Conservation (phyloP, 1,139 yeast genomes). For the Lodderomyces parapsilosis region DNA sequence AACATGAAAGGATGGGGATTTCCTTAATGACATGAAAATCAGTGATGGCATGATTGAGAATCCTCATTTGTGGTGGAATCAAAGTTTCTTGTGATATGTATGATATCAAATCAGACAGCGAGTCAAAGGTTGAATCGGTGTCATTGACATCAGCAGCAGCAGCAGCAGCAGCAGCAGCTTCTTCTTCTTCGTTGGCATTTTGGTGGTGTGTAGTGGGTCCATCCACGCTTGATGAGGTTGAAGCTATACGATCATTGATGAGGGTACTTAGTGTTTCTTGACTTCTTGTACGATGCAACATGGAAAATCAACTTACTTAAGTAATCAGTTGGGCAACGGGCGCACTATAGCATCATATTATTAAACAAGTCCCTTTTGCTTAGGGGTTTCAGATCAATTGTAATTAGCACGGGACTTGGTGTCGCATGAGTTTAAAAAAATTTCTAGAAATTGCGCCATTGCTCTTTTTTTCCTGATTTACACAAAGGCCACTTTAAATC, state of each 20-base stretch:
- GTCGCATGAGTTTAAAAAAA: background rate
- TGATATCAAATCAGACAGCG: conserved; percentile 19
- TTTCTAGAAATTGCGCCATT: background rate
- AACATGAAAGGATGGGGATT: conserved; percentile 29
- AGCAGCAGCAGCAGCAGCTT: too few species aligned
- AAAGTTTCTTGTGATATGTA: conserved; percentile 32
- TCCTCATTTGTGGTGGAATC: conserved; percentile 17
- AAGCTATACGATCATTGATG: conserved; percentile 8
- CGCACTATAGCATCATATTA: background rate
- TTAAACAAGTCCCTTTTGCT: too few species aligned
- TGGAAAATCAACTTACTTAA: too few species aligned
- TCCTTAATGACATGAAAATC: conserved; percentile 21
- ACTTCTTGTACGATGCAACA: conserved; percentile 11
- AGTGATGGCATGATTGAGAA: conserved; percentile 24
- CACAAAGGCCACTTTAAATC: too few species aligned
- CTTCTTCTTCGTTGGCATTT: too few species aligned
- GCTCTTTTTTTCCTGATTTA: background rate
- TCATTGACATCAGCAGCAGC: conserved; percentile 7
- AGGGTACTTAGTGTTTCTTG: conserved; percentile 15
- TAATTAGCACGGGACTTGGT: background rate
- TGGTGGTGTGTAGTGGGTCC: conserved; percentile 1
- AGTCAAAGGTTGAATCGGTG: background rate
- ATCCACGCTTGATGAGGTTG: background rate
- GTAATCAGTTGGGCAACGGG: too few species aligned
- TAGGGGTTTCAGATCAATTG: too few species aligned